Base-by-base conservation (phyloP, 2,329 filamentous ascomycete species). In the Botryosphaeria dothidea region DNA sequence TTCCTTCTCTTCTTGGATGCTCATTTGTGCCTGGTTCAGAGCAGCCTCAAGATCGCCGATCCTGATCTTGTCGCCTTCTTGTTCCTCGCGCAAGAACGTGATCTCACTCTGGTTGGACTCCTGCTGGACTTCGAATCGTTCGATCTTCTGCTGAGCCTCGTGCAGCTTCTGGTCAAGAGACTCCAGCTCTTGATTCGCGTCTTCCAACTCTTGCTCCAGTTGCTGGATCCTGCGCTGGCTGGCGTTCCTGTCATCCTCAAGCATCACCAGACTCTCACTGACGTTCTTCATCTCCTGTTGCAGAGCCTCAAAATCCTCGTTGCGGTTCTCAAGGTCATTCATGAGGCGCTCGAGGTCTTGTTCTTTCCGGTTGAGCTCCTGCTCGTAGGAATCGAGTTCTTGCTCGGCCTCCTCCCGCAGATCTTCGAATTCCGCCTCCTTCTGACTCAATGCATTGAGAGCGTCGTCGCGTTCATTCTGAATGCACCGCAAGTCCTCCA, bases 41-140 rank as follows among this genome's bases (percentile, higher is more conserved):
- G 90, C 88, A 8, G 92, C 91, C 74, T 98, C 93, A 7, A 98
- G 83, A 73, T 98, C 93, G 41, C 94, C 92, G 72, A 99, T 98
- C 78, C 93, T 93, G 75, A 99, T 96, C 84, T 99, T 99, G 82
- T 99, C 95, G 19, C 87, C 88, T 78, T 99, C 95, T 77, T 99
- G 95, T 80, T 99, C 95, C 75, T 99, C 95, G 1, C 95, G 89
- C 58, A 99, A 78, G 84, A 99, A 99, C 1, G 92, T 89, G 78
- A 98, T 96, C 77, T 99, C 95, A 66, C 90, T 90, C 71, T 97
- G 94, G 65, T 91, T 90, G 4, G 92, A 96, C 78, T 99, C 95
- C 69, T 94, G 90, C 74, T 98, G 93, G 34, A 99, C 92, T 3
- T 91, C 90, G 2, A 98, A 84, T 62, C 93, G 88, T 72, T 96